phyloP scores from a whole-genome alignment of 176 grass and related monocot genomes.

The Poa annua region DNA sequence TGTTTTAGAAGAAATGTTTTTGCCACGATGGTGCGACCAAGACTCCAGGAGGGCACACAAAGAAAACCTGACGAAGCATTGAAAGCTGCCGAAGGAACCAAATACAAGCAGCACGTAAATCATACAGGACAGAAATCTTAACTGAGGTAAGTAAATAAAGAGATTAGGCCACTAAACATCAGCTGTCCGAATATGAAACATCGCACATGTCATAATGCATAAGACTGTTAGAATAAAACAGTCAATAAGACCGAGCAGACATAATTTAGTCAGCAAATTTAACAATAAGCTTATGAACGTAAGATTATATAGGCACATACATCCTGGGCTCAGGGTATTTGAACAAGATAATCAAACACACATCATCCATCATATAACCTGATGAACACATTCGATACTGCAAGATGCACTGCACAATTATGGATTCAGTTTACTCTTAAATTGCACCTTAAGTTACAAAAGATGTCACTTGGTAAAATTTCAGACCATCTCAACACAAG shows the following conservation, averaged over 20 bases:
- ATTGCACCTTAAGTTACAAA: background rate
- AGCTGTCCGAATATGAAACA: background rate
- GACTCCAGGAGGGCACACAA: no score
- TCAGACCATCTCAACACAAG: background rate
- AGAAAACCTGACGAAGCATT: background rate
- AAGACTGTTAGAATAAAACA: background rate
- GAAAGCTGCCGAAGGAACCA: background rate
- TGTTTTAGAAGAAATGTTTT: no score
- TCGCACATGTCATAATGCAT: background rate
- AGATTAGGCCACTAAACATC: background rate
- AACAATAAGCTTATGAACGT: background rate
- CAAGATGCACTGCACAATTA: background rate
- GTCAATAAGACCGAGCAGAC: background rate
- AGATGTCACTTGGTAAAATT: background rate
- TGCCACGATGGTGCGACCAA: no score
- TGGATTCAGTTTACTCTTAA: background rate
- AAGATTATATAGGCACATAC: background rate
- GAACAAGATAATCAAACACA: background rate
- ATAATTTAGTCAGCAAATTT: background rate
- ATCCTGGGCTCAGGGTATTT: background rate
- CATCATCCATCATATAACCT: background rate
- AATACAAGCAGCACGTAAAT: background rate
- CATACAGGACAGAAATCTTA: background rate
- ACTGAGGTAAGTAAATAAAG: background rate
- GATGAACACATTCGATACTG: background rate